Conservation (phyloP, 768 basidiomycete genomes). For the Mycena belliarum region DNA sequence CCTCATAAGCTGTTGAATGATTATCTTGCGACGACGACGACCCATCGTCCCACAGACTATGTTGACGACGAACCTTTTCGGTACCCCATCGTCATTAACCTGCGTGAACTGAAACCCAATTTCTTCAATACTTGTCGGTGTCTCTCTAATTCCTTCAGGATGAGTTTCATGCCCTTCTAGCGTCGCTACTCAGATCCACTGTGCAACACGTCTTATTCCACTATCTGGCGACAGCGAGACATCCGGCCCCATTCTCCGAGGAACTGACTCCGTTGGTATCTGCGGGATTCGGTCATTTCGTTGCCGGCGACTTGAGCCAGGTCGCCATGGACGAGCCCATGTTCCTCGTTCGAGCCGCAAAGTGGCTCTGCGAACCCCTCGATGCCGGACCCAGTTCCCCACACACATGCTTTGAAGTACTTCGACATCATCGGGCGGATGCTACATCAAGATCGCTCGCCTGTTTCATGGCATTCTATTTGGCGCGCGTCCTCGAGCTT, state of each 20-base stretch:
- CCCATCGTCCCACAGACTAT: not conserved
- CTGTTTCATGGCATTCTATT: not conserved
- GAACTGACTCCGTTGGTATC: not conserved
- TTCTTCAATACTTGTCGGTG: too few species aligned
- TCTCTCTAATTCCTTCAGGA: too few species aligned
- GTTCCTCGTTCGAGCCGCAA: not conserved
- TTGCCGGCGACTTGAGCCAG: not conserved
- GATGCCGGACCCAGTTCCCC: not conserved
- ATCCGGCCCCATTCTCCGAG: not conserved
- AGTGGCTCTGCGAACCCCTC: not conserved
- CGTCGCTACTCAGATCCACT: not conserved
- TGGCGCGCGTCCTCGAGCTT: not conserved
- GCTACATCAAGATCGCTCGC: not conserved
- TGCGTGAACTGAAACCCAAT: too few species aligned
- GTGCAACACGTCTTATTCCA: not conserved
- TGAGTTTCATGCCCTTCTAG: not conserved
- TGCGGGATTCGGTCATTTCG: not conserved
- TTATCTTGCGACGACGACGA: not conserved
- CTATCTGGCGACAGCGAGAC: not conserved
- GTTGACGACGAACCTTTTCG: not conserved
- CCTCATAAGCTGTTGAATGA: not conserved
- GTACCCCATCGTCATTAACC: not conserved
- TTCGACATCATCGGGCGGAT: not conserved
- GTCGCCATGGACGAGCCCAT: conserved; percentile 2
- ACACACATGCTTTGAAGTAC: not conserved